Percentiles rank a stretch among this genome's conserved stretches.
Evolutionary conservation across 192 early-diverging fungal genomes (phyloP).

Genomic region (Backusella luteola): DNA sequence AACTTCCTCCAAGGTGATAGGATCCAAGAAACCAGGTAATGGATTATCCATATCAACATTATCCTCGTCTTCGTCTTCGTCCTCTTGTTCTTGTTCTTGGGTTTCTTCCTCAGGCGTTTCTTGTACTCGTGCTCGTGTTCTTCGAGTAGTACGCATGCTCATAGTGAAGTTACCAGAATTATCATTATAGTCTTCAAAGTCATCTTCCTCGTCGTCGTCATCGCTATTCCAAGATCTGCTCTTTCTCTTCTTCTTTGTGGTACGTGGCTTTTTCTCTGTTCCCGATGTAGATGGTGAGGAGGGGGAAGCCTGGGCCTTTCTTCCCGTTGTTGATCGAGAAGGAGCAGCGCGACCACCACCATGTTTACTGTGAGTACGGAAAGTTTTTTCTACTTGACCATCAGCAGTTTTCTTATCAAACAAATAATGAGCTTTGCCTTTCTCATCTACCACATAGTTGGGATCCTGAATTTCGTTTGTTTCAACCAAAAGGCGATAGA

Average conservation of each 20-base stretch:
- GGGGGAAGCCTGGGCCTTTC: constrained; percentile 3
- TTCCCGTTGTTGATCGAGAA: neutral
- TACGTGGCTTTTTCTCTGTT: constrained; percentile 39
- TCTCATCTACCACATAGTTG: constrained; percentile 89
- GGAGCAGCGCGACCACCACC: constrained; percentile 36
- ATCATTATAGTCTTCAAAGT: constrained; percentile 65
- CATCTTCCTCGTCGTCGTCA: constrained; percentile 58
- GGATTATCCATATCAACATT: constrained; percentile 68
- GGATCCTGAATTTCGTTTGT: constrained; percentile 85
- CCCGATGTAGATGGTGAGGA: constrained; percentile 39
- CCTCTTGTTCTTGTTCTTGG: constrained; percentile 26
- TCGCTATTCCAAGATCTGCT: constrained; percentile 39
- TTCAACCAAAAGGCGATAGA: constrained; percentile 89
- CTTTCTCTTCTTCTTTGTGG: constrained; percentile 46
- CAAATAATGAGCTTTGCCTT: constrained; percentile 88
- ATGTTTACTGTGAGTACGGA: constrained; percentile 75
- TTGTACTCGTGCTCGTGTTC: constrained; percentile 36
- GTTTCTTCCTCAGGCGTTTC: constrained; percentile 7
- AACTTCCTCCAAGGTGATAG: constrained; percentile 90
- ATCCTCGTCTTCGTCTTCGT: constrained; percentile 45
- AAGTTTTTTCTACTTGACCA: constrained; percentile 76
- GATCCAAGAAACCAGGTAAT: constrained; percentile 89
- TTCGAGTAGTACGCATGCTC: constrained; percentile 58
- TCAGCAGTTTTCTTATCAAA: constrained; percentile 86
- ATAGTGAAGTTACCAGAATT: constrained; percentile 66